Evolutionary conservation across 192 early-diverging fungal genomes (phyloP).

Genomic region (Coemansia sp.): DNA sequence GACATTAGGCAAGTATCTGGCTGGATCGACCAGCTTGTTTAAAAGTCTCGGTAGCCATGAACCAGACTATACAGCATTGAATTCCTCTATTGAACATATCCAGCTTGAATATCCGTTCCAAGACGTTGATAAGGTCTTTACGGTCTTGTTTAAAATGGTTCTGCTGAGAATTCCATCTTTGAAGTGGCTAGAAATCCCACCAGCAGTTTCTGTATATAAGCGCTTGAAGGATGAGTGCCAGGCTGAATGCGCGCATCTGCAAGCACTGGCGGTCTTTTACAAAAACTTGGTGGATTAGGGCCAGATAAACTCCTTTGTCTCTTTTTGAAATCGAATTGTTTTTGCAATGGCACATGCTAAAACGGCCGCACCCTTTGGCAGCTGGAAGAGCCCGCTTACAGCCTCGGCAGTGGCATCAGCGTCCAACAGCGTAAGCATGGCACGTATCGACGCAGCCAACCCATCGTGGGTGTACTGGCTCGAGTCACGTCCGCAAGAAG

Average conservation of each 20-base stretch:
- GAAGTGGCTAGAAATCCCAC: neutral
- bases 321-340: neutral
- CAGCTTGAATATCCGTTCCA: neutral
- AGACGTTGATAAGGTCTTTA: neutral
- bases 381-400: slow-evolving; percentile 44
- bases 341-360: neutral
- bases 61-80: too few species aligned
- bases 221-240: too few species aligned
- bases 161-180: neutral
- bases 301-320: neutral
- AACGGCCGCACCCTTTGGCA: slow-evolving; percentile 29
- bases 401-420: slow-evolving; percentile 28
- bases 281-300: too few species aligned
- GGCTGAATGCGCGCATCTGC: too few species aligned
- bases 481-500: slow-evolving; percentile 40
- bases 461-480: slow-evolving; percentile 45
- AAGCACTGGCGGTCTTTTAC: too few species aligned
- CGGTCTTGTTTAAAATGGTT: neutral
- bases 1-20: too few species aligned
- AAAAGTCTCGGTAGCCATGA: too few species aligned
- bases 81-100: neutral
- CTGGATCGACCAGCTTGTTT: too few species aligned
- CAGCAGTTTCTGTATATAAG: neutral
- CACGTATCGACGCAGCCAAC: slow-evolving; percentile 26
- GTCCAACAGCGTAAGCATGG: slow-evolving; percentile 14